Conservation (phyloP, 371 early-diverging fungal species). For the Gilbertella persicaria region DNA sequence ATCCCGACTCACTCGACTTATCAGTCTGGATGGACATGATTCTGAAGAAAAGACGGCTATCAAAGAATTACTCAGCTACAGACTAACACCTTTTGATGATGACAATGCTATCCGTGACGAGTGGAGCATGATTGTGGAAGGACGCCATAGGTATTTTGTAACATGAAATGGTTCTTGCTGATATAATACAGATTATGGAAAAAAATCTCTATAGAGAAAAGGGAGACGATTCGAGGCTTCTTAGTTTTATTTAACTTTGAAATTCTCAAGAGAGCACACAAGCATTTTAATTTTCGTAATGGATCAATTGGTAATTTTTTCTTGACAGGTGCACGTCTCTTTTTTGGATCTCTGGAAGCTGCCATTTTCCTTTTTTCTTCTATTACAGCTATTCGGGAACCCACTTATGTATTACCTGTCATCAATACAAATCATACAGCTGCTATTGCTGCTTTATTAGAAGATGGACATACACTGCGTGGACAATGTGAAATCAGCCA, state of each 20-base stretch:
- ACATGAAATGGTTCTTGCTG: too few relatives aligned
- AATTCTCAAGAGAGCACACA: conserved; percentile 63
- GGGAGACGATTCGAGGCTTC: conserved; percentile 73
- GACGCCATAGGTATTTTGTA: conserved; percentile 66
- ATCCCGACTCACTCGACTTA: conserved; percentile 61
- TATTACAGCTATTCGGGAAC: conserved; percentile 64
- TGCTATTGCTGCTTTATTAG: conserved; percentile 64
- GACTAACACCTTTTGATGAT: conserved; percentile 55
- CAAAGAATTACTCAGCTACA: conserved; percentile 65
- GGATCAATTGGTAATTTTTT: conserved; percentile 80
- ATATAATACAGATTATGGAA: conserved; percentile 42
- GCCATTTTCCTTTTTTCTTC: conserved; percentile 70
- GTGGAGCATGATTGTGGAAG: conserved; percentile 70
- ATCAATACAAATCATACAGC: conserved; percentile 64
- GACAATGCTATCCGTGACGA: conserved; percentile 59
- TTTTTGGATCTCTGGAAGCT: conserved; percentile 70
- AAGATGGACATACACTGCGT: conserved; percentile 56
- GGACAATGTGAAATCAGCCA: conserved; percentile 78
- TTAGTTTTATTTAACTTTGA: conserved; percentile 68
- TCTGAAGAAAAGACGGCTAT: conserved; percentile 53
- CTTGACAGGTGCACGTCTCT: conserved; percentile 69
- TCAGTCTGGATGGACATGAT: conserved; percentile 43
- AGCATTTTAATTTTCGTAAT: conserved; percentile 71
- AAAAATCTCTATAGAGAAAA: conserved; percentile 57
- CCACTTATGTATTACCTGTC: conserved; percentile 65